phyloP scores from a whole-genome alignment of 2,329 filamentous ascomycete genomes.

The Diaporthe sp. region DNA sequence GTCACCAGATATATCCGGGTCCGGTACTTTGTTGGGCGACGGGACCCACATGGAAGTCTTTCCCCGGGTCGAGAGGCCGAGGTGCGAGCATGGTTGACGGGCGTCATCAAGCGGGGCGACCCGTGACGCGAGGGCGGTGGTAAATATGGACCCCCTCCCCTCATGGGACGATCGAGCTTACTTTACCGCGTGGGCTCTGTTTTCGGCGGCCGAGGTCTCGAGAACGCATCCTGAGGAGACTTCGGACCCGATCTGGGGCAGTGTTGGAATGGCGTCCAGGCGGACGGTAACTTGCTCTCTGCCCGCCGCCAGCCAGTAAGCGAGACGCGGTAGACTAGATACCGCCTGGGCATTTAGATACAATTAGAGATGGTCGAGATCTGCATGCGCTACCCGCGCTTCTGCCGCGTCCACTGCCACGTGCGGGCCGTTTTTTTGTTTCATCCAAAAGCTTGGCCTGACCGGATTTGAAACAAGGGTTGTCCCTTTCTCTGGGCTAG shows the following conservation, averaged over 20 bases:
- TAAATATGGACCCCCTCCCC: slow-evolving; percentile 20
- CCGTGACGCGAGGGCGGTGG: slow-evolving; percentile 10
- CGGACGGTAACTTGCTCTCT: not conserved
- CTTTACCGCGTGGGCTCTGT: not conserved
- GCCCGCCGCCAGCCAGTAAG: not conserved
- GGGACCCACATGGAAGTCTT: slow-evolving; percentile 14
- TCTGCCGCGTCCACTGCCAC: slow-evolving; percentile 29
- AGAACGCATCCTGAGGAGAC: not conserved
- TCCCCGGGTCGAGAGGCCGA: slow-evolving; percentile 19
- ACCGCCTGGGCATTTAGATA: not conserved
- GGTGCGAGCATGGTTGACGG: slow-evolving; percentile 5
- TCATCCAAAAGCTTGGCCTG: slow-evolving; percentile 26
- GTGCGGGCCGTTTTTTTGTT: slow-evolving; percentile 35
- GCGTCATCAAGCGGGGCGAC: slow-evolving; percentile 25
- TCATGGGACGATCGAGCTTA: slow-evolving; percentile 15
- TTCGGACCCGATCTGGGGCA: not conserved
- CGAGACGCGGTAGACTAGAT: not conserved
- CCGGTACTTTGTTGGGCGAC: slow-evolving; percentile 23
- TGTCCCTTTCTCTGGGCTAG: not conserved
- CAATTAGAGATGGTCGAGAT: not conserved
- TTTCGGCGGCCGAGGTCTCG: not conserved
- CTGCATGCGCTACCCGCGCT: slow-evolving; percentile 29
- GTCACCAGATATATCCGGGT: slow-evolving; percentile 25
- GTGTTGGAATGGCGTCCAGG: not conserved
- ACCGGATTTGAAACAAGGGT: slow-evolving; percentile 34